Evolutionary conservation across 768 basidiomycete species (phyloP).

Genomic region (Tricholomella constricta): DNA sequence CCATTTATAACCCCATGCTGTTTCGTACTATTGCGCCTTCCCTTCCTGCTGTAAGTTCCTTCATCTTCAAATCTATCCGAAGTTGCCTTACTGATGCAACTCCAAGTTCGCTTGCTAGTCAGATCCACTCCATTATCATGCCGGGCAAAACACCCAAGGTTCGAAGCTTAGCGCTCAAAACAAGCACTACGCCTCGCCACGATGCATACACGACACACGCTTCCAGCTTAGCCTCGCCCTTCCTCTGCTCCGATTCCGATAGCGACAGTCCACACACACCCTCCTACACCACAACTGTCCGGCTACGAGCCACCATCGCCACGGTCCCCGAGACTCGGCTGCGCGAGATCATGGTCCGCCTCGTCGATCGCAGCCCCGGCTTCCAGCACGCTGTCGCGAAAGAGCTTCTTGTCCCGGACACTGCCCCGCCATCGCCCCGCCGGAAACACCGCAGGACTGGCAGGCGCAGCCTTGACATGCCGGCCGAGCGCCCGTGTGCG

Average conservation of each 20-base stretch:
- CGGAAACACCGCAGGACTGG: conserved; percentile 14
- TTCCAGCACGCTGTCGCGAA: conserved; percentile 41
- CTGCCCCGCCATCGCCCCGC: conserved; percentile 10
- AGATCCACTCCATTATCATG: conserved; percentile 1
- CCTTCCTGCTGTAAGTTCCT: background rate
- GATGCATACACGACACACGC: background rate
- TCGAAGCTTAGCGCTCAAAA: background rate
- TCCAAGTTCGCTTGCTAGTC: background rate
- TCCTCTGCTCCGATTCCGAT: conserved; percentile 8
- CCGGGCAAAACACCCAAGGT: background rate
- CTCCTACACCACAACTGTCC: conserved; percentile 11
- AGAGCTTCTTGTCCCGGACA: conserved; percentile 29
- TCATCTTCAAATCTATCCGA: background rate
- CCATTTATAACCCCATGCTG: conserved; percentile 5
- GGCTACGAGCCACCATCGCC: conserved; percentile 38
- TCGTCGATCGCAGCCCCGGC: conserved; percentile 35
- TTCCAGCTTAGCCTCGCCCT: background rate
- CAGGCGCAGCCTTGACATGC: conserved; percentile 11
- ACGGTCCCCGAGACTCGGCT: conserved; percentile 38
- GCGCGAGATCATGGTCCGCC: conserved; percentile 39
- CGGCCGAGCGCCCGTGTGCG: conserved; percentile 14
- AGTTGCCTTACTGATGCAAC: background rate
- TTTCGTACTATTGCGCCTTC: background rate
- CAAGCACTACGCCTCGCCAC: conserved; percentile 13
- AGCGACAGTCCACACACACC: conserved; percentile 4